Conservation (phyloP, 345 rosid genomes). For the Brassica rapa region DNA sequence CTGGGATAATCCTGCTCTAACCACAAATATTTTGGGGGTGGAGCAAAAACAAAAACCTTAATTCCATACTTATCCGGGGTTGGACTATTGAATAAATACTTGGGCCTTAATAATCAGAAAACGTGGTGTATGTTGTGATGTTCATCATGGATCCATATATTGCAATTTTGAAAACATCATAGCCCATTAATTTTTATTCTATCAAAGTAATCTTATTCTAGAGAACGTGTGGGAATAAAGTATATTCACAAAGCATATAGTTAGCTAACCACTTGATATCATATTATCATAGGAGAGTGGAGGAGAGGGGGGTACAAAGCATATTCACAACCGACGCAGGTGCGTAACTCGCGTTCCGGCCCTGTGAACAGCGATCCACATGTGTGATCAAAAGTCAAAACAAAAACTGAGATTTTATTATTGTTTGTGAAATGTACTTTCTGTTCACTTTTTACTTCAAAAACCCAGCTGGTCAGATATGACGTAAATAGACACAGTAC, state of each 20-base stretch:
- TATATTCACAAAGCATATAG: not conserved
- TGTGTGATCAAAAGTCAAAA: not conserved
- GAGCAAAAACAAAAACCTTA: not conserved
- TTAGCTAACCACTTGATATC: too few species aligned
- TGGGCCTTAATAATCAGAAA: not conserved
- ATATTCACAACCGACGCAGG: not conserved
- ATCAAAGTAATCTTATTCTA: not conserved
- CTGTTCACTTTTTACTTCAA: too few species aligned
- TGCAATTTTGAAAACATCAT: not conserved
- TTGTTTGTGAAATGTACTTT: too few species aligned
- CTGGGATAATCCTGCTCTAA: not conserved
- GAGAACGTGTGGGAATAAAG: not conserved
- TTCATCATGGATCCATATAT: not conserved
- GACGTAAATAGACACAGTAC: not conserved
- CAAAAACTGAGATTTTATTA: too few species aligned
- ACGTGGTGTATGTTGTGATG: not conserved
- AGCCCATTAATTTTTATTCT: not conserved
- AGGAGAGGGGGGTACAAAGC: too few species aligned
- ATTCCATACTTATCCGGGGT: not conserved
- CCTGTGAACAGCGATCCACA: not conserved
- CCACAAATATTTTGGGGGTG: slow-evolving; percentile 1
- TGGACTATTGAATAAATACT: not conserved
- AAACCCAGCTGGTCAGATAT: not conserved
- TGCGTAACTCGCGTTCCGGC: not conserved
- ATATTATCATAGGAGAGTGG: too few species aligned